These are phyloP conservation scores for Lipomyces lipofer DNA, from an alignment of 805 yeast genomes.

Conservation along the genomic window DNA sequence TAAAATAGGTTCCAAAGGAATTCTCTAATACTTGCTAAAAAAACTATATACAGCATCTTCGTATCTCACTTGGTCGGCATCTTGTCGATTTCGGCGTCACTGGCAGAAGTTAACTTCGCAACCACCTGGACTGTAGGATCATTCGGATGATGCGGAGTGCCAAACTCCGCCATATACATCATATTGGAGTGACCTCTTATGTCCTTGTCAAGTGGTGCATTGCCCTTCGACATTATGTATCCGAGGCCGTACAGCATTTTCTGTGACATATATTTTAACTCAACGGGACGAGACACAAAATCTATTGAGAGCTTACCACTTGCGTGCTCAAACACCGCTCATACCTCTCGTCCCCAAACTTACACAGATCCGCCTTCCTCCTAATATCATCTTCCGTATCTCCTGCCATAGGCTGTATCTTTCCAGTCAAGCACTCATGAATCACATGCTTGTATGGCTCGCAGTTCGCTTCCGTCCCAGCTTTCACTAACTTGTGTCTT, in stretches of 20 bases:
- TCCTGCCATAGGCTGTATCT: not conserved
- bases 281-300: not conserved
- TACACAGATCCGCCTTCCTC: not conserved
- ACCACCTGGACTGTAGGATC: conserved; percentile 1
- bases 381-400: not conserved
- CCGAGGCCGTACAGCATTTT: conserved; percentile 20
- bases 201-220: conserved; percentile 2
- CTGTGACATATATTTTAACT: conserved; percentile 2
- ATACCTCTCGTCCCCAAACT: not conserved
- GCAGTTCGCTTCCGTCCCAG: conserved; percentile 15
- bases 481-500: not conserved
- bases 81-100: not conserved
- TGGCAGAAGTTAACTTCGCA: not conserved
- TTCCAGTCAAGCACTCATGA: not conserved
- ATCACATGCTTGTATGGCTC: not conserved
- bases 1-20: too few species aligned
- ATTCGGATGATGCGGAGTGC: conserved; percentile 3
- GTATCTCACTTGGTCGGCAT: not conserved
- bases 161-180: not conserved
- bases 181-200: not conserved
- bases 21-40: too few species aligned
- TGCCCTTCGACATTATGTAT: conserved; percentile 5
- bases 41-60: too few species aligned
- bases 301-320: conserved; percentile 1
- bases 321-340: conserved; percentile 11